Evolutionary conservation across 352 stramenopile species (phyloP), one percentile per base, ranked within the genome.

Genomic region (Phytophthora multivora): DNA sequence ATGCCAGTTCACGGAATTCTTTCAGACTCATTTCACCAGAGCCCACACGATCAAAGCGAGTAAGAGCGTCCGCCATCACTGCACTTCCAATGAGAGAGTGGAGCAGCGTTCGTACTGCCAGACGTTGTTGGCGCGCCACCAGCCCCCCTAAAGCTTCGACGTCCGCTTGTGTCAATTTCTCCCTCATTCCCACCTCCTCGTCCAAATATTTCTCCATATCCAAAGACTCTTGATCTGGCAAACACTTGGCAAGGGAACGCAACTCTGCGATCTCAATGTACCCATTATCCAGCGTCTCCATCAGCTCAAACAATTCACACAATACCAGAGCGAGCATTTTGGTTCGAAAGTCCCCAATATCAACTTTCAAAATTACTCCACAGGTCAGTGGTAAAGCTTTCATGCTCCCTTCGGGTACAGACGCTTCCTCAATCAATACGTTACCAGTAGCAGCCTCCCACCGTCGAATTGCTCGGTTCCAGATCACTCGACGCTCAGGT

Each of bases 241-340:
- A 35, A n/a, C 60, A 71, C 51, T 89, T 90, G 9, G 69, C 54
- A 5, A 91, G 62, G 10, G 81, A 92, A 0, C 83, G 77, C 10
- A 92, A 39, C 39, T 92, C 83, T 21, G 83, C 81, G 6, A 92
- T 86, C 4, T 90, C 83, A 13, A 90, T 75, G 53, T 86, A 83
- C 3, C 73, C 78, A 33, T 75, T 83, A 38, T 90, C 83, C 4
- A 70, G 48, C 0, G 73, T 59, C 51, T 92, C 83, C 76, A 90
- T 85, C n/a, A 71, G 64, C 45, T 92, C 83, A 39, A 92, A 89
- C 31, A 92, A 52, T 25, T 85, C 77, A 21, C 81, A 92, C 2
- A 91, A 50, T 15, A 80, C 45, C 28, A 87, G 52, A 1, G 60
- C 54, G 11, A 83, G 58, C 0, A 41, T 48, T 48, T 89, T 86